Base-by-base conservation (phyloP, 495 filamentous ascomycete genomes). In the Xylaria flabelliformis region DNA sequence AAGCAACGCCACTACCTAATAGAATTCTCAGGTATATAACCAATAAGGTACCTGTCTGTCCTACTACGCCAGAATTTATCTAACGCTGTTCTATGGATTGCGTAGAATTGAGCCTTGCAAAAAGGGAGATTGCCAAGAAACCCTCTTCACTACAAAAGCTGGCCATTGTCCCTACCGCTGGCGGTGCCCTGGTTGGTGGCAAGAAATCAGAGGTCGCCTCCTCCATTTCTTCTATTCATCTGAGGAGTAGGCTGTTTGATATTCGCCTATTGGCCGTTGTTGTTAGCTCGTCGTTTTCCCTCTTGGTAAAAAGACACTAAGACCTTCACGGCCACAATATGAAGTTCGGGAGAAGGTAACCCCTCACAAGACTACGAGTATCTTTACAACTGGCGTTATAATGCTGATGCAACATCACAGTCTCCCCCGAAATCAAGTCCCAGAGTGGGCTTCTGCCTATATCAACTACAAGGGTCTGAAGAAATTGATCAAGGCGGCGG, bases 401-500 rank as follows among this genome's bases (percentile, higher is more conserved):
- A 26, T 75, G 42, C 70, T 72, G 1, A 71, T 58, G 12, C 34
- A 26, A 26, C 3, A 41, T n/a, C 41, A 55, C 78, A 94, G 91
- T 84, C 87, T 99, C 64, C 86, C 94, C 15, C 91, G 95, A 51
- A 97, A 97, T 79, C 94, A 97, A 78, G 96, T 98, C 69, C 96
- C 96, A 13, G 96, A 99, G 83, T 99, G 95, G 95, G 92, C 95
- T 69, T 82, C 90, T 44, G 90, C 88, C 21, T 99, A 99, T 77
- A 97, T 99, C 83, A 91, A 97, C 79, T 99, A 99, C 86, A 98
- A 98, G 80, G 88, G 91, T 48, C 83, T 98, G 78, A 99, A 99
- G 84, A 95, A 96, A 85, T 87, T 97, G 56, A 94, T 98, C 81
- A 98, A 97, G 81, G 86, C 90, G 5, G 90, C 89, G 17, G 86